Base-by-base conservation (phyloP, 371 early-diverging fungal species). In the Mucor circinelloides region DNA sequence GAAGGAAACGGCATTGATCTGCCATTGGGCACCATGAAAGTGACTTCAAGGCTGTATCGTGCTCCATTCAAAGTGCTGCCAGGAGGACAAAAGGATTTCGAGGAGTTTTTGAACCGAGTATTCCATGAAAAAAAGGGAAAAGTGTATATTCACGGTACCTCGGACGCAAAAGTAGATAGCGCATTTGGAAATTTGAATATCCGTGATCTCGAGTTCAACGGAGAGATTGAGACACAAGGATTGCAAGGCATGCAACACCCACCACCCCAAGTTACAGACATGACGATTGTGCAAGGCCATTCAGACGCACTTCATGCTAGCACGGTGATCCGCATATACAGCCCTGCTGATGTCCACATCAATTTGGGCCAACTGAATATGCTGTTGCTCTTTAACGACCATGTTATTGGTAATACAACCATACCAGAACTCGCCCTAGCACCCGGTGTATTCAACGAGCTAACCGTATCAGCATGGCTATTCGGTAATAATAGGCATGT, bases 11-110 rank as follows among this genome's bases (percentile, higher is more conserved):
- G 67, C 7, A 54, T 67, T 27, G 62, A 67, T n/a, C n/a, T 67
- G 42, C 67, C 67, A 31, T 46, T 67, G 7, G 57, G 57, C 21
- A 61, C 15, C 9, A 60, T 67, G 61, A 55, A 48, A 60, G 80
- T 84, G 12, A 50, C 28, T 0, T 80, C 82, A 6, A 64, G 54
- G 17, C 36, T 84, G 1, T n/a, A 63, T 10, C 64, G 68, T 17
- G 84, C 79, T 0, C 84, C 84, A 0, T 76, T 84, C 38, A 57
- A 60, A 17, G 73, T 84, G 0, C 40, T 81, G 36, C 79, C 78
- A 4, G 80, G 77, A 3, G 72, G 74, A 2, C 80, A 84, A 30
- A 66, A 73, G 15, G 84, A 84, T 31, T 81, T 81, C 69, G 73
- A 84, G 57, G 67, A 69, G 19, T 73, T 69, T 57, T 27, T 69